phyloP scores from a whole-genome alignment of 2,329 filamentous ascomycete genomes.

The Verticillium nonalfalfae region DNA sequence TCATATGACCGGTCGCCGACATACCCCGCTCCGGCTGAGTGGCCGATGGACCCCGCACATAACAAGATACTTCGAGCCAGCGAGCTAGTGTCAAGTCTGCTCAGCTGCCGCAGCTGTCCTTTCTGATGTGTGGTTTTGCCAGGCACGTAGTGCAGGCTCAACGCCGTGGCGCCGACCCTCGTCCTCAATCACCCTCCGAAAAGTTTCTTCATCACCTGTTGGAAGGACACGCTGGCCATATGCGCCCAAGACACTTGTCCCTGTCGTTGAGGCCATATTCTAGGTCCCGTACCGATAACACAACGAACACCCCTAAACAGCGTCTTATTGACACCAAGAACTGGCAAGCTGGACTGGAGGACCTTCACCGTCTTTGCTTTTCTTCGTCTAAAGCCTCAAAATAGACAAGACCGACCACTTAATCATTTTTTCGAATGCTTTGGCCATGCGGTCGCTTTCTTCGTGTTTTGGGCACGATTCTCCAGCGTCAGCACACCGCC shows the following conservation, averaged over 20 bases:
- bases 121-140: no score
- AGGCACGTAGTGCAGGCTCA: no score
- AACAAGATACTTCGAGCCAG: no score
- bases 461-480: constrained; percentile 17
- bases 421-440: no score
- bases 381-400: constrained; percentile 5
- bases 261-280: constrained; percentile 20
- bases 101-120: no score
- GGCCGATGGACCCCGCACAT: no score
- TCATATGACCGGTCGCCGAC: no score
- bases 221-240: constrained; percentile 21
- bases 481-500: constrained; percentile 12
- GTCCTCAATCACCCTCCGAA: constrained; percentile 19
- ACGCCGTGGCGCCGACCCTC: constrained; percentile 23
- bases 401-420: background rate
- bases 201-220: constrained; percentile 15
- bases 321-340: constrained; percentile 16
- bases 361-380: constrained; percentile 21
- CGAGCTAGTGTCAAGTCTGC: no score
- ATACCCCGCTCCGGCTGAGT: no score
- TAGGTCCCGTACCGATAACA: constrained; percentile 20
- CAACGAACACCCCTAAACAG: constrained; percentile 22
- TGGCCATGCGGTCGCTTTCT: constrained; percentile 16
- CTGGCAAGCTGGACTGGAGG: constrained; percentile 16
- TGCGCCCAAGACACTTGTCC: constrained; percentile 21